Percentiles rank a stretch among this genome's conserved stretches.
Conservation (phyloP, 225 moss, liverwort and hornwort species). For the Neckera pumila region DNA sequence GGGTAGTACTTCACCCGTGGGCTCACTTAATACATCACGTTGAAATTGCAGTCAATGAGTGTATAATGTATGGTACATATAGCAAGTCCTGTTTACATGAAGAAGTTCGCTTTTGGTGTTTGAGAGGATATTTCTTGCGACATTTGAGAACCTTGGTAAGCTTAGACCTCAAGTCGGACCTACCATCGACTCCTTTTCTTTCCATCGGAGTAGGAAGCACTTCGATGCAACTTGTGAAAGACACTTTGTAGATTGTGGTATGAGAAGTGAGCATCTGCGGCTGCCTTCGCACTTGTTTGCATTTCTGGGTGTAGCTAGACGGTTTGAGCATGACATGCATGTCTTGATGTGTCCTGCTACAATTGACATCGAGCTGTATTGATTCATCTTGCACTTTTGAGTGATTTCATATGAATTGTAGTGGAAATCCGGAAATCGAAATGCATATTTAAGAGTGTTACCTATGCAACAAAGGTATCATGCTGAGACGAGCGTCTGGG, state of each 20-base stretch:
- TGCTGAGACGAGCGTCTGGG: not conserved
- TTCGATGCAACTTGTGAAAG: not conserved
- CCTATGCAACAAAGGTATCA: not conserved
- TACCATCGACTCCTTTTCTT: not conserved
- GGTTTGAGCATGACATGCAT: not conserved
- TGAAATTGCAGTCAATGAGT: not conserved
- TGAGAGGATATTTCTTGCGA: not conserved
- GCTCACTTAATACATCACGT: not conserved
- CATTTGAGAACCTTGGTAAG: not conserved
- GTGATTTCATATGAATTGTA: not conserved
- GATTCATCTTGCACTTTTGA: not conserved
- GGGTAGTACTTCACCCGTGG: constrained; percentile 8
- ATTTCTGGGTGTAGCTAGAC: not conserved
- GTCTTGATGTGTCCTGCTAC: not conserved
- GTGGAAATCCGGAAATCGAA: not conserved
- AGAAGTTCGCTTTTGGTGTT: not conserved
- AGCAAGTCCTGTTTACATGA: not conserved
- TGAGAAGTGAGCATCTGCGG: not conserved
- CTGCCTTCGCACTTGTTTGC: not conserved
- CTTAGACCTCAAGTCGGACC: not conserved
- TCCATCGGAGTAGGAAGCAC: not conserved
- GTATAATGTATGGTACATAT: not conserved
- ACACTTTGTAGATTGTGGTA: not conserved
- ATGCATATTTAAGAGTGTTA: not conserved
- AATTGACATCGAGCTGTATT: not conserved